Percentiles rank a stretch among this genome's conserved stretches.
phyloP scores from a whole-genome alignment of 768 basidiomycete genomes.

The Rossbeevera mucosa region DNA sequence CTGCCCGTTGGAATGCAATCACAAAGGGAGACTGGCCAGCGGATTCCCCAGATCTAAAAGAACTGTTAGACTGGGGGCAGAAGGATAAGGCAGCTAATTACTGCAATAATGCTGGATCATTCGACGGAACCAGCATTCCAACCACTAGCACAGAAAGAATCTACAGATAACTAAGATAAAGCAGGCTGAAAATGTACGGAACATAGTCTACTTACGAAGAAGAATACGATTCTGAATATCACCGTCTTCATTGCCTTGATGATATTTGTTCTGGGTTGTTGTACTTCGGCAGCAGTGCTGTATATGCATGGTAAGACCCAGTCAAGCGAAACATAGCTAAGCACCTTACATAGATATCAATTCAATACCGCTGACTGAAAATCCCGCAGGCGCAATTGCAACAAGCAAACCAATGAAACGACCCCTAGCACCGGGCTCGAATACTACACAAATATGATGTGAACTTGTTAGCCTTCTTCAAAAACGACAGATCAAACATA shows the following conservation, averaged over 20 bases:
- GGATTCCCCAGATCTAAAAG: slow-evolving; percentile 7
- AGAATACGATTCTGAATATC: slow-evolving; percentile 65
- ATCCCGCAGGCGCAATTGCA: slow-evolving; percentile 37
- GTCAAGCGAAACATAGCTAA: slow-evolving; percentile 12
- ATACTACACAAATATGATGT: not conserved
- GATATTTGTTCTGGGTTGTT: slow-evolving; percentile 76
- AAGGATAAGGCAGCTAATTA: slow-evolving; percentile 12
- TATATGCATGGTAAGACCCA: slow-evolving; percentile 7
- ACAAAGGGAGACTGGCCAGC: slow-evolving; percentile 85
- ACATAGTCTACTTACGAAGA: slow-evolving; percentile 15
- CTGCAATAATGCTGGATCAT: slow-evolving; percentile 50
- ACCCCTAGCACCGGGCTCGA: slow-evolving; percentile 21
- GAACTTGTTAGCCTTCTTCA: not conserved
- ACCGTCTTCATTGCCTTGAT: slow-evolving; percentile 71
- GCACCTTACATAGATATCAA: slow-evolving; percentile 57
- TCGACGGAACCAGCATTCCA: slow-evolving; percentile 74
- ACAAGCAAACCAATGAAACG: slow-evolving; percentile 22
- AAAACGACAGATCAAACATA: not conserved
- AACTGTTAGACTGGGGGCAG: not conserved
- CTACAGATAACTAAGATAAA: slow-evolving; percentile 7
- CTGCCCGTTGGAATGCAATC: slow-evolving; percentile 69
- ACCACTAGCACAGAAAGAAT: slow-evolving; percentile 41
- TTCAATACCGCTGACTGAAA: slow-evolving; percentile 78
- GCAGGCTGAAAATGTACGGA: not conserved
- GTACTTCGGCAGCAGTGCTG: slow-evolving; percentile 72